Percentiles rank a stretch among this genome's conserved stretches.
Conservation (phyloP, 495 filamentous ascomycete genomes). For the Cercophora newfieldiana region DNA sequence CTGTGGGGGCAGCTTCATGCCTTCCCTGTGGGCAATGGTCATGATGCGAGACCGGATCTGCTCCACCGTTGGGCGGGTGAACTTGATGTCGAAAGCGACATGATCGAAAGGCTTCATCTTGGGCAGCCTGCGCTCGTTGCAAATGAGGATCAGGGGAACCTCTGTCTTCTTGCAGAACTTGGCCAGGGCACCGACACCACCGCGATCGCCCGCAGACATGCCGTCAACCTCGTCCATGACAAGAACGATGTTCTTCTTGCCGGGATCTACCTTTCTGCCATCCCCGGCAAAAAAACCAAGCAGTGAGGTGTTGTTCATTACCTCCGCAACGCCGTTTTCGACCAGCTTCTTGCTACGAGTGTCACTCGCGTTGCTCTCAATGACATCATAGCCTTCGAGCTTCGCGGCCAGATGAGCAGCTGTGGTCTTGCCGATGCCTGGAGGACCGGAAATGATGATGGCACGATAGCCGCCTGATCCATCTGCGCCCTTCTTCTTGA, state of each 20-base stretch:
- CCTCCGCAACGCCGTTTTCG: conserved; percentile 79
- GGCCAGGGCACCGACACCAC: conserved; percentile 91
- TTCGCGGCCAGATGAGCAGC: conserved; percentile 93
- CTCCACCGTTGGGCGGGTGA: conserved; percentile 84
- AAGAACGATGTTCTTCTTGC: conserved; percentile 88
- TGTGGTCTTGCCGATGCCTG: conserved; percentile 97
- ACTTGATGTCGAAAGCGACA: conserved; percentile 79
- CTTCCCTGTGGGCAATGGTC: conserved; percentile 92
- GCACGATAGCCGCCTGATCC: conserved; percentile 76
- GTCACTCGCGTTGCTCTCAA: conserved; percentile 96
- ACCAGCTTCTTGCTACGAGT: conserved; percentile 97
- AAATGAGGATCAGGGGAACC: conserved; percentile 94
- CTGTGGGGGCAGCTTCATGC: conserved; percentile 76
- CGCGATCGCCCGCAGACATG: conserved; percentile 96
- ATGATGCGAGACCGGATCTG: conserved; percentile 86
- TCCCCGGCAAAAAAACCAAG: conserved; percentile 89
- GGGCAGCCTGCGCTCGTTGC: conserved; percentile 86
- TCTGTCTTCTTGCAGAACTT: conserved; percentile 92
- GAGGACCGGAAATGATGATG: conserved; percentile 90
- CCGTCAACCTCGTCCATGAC: conserved; percentile 99
- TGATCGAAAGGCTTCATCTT: conserved; percentile 98
- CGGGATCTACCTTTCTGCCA: conserved; percentile 72
- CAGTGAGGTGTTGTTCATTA: conserved; percentile 89
- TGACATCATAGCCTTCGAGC: conserved; percentile 86
- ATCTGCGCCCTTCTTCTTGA: conserved; percentile 78